Evolutionary conservation across 2,329 filamentous ascomycete species (phyloP).

Genomic region (Seiridium unicorne): DNA sequence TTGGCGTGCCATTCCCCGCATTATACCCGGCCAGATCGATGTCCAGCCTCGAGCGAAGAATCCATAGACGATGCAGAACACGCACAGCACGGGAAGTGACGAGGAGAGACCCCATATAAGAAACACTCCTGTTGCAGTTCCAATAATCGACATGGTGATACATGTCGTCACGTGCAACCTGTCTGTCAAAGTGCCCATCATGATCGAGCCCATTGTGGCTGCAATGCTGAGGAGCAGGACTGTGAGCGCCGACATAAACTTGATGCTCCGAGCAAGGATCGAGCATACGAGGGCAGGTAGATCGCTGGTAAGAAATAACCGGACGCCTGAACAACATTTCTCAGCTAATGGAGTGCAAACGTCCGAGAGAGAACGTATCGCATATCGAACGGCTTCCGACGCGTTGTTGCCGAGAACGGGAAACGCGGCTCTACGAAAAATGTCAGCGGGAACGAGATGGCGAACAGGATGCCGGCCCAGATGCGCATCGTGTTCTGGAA

Average conservation of each 20-base stretch:
- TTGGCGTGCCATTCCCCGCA: constrained; percentile 28
- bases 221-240: constrained; percentile 47
- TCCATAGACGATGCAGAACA: constrained; percentile 52
- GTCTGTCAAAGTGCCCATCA: constrained; percentile 47
- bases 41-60: constrained; percentile 49
- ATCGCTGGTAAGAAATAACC: constrained; percentile 63
- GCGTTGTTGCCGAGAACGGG: background rate
- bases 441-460: background rate
- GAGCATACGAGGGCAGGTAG: constrained; percentile 50
- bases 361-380: constrained; percentile 46
- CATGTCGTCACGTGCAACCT: constrained; percentile 40
- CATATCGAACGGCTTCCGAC: background rate
- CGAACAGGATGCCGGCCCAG: background rate
- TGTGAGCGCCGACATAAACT: constrained; percentile 44
- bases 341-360: constrained; percentile 43
- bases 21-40: constrained; percentile 18
- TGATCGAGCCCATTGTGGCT: constrained; percentile 40
- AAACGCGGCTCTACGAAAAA: background rate
- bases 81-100: constrained; percentile 50
- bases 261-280: constrained; percentile 34
- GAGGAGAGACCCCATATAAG: constrained; percentile 61
- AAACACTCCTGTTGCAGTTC: constrained; percentile 46
- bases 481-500: background rate
- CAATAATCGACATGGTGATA: constrained; percentile 46
- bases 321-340: constrained; percentile 56